Evolutionary conservation across 371 early-diverging fungal genomes (phyloP), one percentile per base, ranked within the genome.

Genomic region (Mucor indicus): DNA sequence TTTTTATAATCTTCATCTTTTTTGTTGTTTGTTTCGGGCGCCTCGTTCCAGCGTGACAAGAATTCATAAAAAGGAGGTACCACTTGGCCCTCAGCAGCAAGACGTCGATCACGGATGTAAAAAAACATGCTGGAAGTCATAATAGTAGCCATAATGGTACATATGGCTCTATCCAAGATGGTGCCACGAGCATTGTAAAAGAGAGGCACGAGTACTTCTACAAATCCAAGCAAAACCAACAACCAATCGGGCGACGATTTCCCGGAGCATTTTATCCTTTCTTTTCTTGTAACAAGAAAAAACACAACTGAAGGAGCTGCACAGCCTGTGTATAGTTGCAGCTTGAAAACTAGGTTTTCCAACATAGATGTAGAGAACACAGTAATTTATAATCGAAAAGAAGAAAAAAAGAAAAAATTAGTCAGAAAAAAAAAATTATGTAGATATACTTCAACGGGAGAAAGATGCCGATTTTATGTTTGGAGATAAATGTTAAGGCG

Each of bases 91-190:
- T 45, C 46, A 31, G 45, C 46, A 31, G 44, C 31, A 10, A 19
- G 44, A 16, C 17, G 56, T 20, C 62, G 53, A 45, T 55, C 55
- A 13, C 21, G 42, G 13, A 64, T 42, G 17, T 50, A 64, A 17
- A 45, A 38, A 1, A 55, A 12, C 64, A 64, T 64, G n/a, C 60
- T 48, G 12, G 55, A 59, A 20, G 50, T 47, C 49, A 59, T 54
- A 17, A 57, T 44, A 17, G 46, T 35, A 13, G 64, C 52, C 44
- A 64, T 32, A 2, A 55, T 38, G 7, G 60, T 55, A 22, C 38
- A 30, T 19, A 53, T 45, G 21, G 44, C 52, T 19, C 44, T 44
- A 8, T 52, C 52, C n/a, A 52, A 19, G 0, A 52, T 24, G 0
- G 38, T 44, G 4, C 52, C 52, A 43, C 32, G 15, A 13, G 31